These are phyloP conservation scores for Coemansia guatemalensis DNA, from an alignment of 192 early-diverging fungal species.

Conservation along the genomic window DNA sequence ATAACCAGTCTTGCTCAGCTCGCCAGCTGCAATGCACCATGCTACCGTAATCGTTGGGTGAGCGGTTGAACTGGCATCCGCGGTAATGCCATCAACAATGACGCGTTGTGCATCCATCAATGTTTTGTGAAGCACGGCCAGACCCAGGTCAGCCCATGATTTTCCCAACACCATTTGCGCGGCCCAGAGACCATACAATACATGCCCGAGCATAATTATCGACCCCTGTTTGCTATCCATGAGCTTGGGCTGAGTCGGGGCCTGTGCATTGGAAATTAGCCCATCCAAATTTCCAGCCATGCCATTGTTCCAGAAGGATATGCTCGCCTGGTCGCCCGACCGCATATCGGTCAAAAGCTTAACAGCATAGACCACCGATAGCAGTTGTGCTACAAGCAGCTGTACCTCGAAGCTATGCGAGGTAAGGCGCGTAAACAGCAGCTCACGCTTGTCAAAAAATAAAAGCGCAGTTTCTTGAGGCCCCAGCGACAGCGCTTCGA, in stretches of 20 bases:
- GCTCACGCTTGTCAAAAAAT: slow-evolving; percentile 19
- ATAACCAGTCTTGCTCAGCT: slow-evolving; percentile 55
- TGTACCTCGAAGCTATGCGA: slow-evolving; percentile 19
- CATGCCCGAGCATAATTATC: slow-evolving; percentile 66
- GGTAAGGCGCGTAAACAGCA: slow-evolving; percentile 17
- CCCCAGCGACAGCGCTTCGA: slow-evolving; percentile 35
- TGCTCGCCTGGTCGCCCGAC: not conserved
- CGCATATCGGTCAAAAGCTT: slow-evolving; percentile 21
- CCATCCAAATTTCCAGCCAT: slow-evolving; percentile 8
- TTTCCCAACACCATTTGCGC: slow-evolving; percentile 13
- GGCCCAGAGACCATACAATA: slow-evolving; percentile 47
- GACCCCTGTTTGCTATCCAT: slow-evolving; percentile 69
- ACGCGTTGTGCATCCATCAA: not conserved
- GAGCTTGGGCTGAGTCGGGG: slow-evolving; percentile 16
- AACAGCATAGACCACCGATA: slow-evolving; percentile 20
- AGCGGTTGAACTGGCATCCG: slow-evolving; percentile 30
- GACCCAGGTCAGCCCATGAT: slow-evolving; percentile 32
- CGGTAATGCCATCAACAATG: not conserved
- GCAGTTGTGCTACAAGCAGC: slow-evolving; percentile 22
- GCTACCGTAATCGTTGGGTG: slow-evolving; percentile 58
- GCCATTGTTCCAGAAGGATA: slow-evolving; percentile 23
- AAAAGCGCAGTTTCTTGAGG: slow-evolving; percentile 10
- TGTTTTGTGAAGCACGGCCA: slow-evolving; percentile 1
- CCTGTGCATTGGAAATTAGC: slow-evolving; percentile 10
- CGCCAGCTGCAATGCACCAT: slow-evolving; percentile 68